phyloP scores from a whole-genome alignment of 139 green algal genomes.

The Coelastrella sp. region DNA sequence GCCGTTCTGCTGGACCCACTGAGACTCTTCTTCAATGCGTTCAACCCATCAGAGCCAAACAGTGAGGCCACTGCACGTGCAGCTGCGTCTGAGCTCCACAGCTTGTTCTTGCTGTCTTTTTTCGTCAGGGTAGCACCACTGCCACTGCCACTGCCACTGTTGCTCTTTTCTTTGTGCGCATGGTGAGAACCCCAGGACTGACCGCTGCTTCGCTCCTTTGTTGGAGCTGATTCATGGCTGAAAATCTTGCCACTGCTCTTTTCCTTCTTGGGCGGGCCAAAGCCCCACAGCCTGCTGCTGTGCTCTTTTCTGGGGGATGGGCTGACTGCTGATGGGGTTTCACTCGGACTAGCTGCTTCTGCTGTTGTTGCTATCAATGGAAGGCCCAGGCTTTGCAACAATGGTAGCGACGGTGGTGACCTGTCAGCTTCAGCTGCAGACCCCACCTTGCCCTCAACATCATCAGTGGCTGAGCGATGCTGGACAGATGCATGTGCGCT shows the following conservation, averaged over 20 bases:
- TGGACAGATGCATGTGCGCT: not conserved
- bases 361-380: not conserved
- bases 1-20: not conserved
- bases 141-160: not conserved
- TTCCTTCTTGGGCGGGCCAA: not conserved
- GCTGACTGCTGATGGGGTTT: not conserved
- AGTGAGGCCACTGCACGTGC: constrained; percentile 1
- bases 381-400: not conserved
- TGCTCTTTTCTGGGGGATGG: not conserved
- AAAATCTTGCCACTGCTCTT: not conserved
- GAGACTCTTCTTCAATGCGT: not conserved
- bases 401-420: not conserved
- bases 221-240: not conserved
- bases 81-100: constrained; percentile 5
- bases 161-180: not conserved
- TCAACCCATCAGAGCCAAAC: not conserved
- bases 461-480: not conserved
- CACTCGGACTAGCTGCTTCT: not conserved
- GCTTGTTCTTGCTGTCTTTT: not conserved
- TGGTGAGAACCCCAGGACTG: not conserved
- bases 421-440: not conserved
- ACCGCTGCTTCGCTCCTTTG: not conserved
- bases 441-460: not conserved
- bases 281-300: not conserved
- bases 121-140: not conserved